phyloP scores from a whole-genome alignment of 2,329 filamentous ascomycete species.

The Pyricularia sp. region DNA sequence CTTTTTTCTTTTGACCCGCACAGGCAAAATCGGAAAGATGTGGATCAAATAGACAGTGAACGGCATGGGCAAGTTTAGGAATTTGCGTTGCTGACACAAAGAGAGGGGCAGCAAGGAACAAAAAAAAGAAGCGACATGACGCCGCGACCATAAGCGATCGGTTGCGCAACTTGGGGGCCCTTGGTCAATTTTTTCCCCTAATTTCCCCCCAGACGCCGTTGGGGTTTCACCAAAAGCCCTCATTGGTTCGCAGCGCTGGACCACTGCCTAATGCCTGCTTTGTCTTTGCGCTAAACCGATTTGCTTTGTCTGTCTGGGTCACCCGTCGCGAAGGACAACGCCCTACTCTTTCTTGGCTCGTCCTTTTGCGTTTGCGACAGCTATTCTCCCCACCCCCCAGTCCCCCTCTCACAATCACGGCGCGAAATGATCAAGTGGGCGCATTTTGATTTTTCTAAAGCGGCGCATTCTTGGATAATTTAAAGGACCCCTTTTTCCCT shows the following conservation, averaged over 20 bases:
- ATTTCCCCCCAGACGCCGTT: not conserved
- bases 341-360: not conserved
- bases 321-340: not conserved
- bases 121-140: not conserved
- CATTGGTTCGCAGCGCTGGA: not conserved
- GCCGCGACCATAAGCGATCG: not conserved
- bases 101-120: not conserved
- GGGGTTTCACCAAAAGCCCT: not conserved
- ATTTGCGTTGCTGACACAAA: not conserved
- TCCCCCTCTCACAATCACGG: not conserved
- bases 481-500: not conserved
- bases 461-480: not conserved
- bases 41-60: not conserved
- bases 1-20: not conserved
- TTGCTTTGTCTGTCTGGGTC: not conserved
- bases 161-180: not conserved
- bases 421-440: not conserved
- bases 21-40: not conserved
- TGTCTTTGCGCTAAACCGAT: not conserved
- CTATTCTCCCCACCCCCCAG: too few relatives aligned
- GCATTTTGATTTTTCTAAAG: not conserved
- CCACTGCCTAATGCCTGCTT: not conserved
- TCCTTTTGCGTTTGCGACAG: not conserved
- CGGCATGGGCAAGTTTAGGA: not conserved
- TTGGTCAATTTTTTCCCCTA: not conserved